Evolutionary conservation across 2,329 filamentous ascomycete genomes (phyloP).

Genomic region (Arthrocladium fulminans): DNA sequence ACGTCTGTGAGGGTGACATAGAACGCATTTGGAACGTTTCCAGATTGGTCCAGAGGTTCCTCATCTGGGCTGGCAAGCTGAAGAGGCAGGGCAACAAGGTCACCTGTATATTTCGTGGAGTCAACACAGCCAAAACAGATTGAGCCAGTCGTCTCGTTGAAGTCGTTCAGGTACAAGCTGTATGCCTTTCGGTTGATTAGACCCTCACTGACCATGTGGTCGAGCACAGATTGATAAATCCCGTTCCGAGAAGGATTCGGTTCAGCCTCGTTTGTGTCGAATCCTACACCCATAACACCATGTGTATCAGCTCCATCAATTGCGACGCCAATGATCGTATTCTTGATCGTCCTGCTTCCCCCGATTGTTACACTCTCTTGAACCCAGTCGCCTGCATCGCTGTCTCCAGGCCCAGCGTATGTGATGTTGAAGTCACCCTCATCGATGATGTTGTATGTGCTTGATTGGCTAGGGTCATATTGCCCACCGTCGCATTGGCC

Average conservation of each 20-base stretch:
- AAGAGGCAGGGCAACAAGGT: slow-evolving; percentile 54
- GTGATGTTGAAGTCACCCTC: slow-evolving; percentile 18
- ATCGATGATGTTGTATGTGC: slow-evolving; percentile 13
- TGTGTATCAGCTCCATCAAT: slow-evolving; percentile 11
- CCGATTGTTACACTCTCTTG: slow-evolving; percentile 15
- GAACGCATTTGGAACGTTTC: slow-evolving; percentile 44
- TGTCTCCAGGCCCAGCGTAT: slow-evolving; percentile 15
- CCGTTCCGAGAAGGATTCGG: neutral
- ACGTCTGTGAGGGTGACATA: slow-evolving; percentile 38
- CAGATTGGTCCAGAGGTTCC: neutral
- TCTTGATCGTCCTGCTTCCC: slow-evolving; percentile 12
- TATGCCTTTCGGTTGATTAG: slow-evolving; percentile 17
- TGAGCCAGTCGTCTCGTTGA: slow-evolving; percentile 27
- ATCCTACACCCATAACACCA: slow-evolving; percentile 20
- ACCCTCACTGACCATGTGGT: slow-evolving; percentile 15
- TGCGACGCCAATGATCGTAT: slow-evolving; percentile 17
- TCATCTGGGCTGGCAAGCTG: slow-evolving; percentile 5
- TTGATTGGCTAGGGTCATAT: slow-evolving; percentile 11
- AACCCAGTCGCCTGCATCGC: slow-evolving; percentile 18
- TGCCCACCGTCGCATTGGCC: slow-evolving; percentile 14
- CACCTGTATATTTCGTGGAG: slow-evolving; percentile 52
- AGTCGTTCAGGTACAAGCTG: slow-evolving; percentile 18
- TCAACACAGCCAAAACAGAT: slow-evolving; percentile 71
- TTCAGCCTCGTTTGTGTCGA: slow-evolving; percentile 8
- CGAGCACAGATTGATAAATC: slow-evolving; percentile 15